Evolutionary conservation across 352 stramenopile genomes (phyloP), one percentile per base, ranked within the genome.

Genomic region (Pythium guiyangense): DNA sequence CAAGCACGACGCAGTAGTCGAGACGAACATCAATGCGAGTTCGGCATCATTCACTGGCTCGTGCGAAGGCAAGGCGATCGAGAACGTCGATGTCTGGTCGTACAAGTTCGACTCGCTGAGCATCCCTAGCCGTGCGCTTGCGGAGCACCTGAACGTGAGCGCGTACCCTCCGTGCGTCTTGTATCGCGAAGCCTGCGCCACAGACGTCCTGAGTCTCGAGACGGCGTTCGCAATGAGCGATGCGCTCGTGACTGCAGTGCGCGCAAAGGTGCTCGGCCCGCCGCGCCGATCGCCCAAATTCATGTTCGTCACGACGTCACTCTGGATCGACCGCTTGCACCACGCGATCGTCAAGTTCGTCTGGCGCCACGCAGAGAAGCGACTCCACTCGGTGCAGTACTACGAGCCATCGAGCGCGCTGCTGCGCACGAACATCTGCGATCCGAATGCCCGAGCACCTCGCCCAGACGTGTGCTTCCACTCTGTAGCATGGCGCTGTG

Each of bases 81-180:
- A 39, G 5, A 54, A 18, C 4, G 54, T 64, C 29, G 40, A 60
- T 14, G 50, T 61, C 8, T 81, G 71, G 69, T 17, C 64, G 17
- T 81, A 78, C 47, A 66, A 74, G 46, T 70, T 70, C 18, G 71
- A 78, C 54, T 72, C 67, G 4, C 51, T 69, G 15, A 74, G 63
- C 0, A 56, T 78, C 10, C 50, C 58, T 4, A 54, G 25, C 10
- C 37, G 58, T 54, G 58, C 58, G 11, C 52, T 64, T 6, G 58
- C 58, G 12, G 18, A 53, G 26, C 51, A 54, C 20, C 50, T 59
- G 43, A 59, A 64, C 17, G 58, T 64, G 25, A 59, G 9, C 14
- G 31, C 42, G 51, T 64, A 59, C 35, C 52, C 60, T 2, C 20
- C 37, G 15, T 46, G 35, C 22, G 18, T 62, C 17, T 20, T 46